phyloP scores from a whole-genome alignment of 306 rosid species.

The Cucurbita ficifolia region DNA sequence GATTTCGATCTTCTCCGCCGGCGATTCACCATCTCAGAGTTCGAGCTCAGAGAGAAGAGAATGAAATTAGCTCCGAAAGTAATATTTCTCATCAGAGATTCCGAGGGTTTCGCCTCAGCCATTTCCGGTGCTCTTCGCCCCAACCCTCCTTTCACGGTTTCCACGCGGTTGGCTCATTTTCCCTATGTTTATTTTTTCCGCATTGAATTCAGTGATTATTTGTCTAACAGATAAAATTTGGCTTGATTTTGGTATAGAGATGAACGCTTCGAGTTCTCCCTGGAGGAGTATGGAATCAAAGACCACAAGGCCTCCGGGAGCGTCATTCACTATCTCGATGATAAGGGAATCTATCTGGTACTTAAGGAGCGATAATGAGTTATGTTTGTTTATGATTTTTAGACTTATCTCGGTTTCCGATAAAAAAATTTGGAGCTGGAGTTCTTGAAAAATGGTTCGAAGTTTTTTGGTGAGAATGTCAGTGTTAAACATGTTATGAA shows the following conservation, averaged over 20 bases:
- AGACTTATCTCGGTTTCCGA: background rate
- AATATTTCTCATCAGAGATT: conserved; percentile 40
- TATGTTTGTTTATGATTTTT: background rate
- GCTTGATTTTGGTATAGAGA: conserved; percentile 26
- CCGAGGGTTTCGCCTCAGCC: conserved; percentile 50
- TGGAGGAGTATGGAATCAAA: conserved; percentile 52
- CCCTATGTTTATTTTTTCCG: background rate
- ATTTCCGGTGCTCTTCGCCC: conserved; percentile 37
- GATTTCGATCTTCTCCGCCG: background rate
- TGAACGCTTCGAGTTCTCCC: conserved; percentile 39
- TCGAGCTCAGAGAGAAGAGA: background rate
- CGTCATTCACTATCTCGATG: conserved; percentile 41
- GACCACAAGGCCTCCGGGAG: conserved; percentile 49
- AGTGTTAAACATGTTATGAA: background rate
- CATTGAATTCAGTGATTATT: background rate
- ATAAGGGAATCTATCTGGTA: conserved; percentile 40
- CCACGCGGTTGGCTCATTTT: conserved; percentile 22
- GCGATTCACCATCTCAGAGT: background rate
- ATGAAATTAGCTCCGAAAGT: conserved; percentile 50
- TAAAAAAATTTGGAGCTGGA: background rate
- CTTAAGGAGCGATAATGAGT: background rate
- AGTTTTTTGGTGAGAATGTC: background rate
- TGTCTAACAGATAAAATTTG: background rate
- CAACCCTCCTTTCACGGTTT: conserved; percentile 22
- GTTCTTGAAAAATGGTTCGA: background rate